Evolutionary conservation across 495 filamentous ascomycete genomes (phyloP).

Genomic region (Astrothelium macrocarpum): DNA sequence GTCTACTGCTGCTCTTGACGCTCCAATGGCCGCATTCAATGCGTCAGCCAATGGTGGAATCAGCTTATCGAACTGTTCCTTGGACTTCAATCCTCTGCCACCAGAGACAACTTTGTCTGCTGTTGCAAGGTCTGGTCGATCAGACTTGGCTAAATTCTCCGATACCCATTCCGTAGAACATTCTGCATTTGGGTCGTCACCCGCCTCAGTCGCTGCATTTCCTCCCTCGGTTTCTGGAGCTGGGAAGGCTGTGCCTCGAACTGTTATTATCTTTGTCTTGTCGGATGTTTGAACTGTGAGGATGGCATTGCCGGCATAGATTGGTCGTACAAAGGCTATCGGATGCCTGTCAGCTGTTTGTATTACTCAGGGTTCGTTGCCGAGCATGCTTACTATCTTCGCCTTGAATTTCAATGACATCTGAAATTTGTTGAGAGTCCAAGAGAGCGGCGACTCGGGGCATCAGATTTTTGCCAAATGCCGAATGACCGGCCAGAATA

Average conservation of each 20-base stretch:
- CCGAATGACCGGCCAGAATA: conserved; percentile 80
- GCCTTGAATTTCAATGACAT: conserved; percentile 75
- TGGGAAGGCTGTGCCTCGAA: conserved; percentile 83
- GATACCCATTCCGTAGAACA: conserved; percentile 78
- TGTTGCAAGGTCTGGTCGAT: conserved; percentile 89
- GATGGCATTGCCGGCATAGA: conserved; percentile 96
- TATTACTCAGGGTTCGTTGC: background rate
- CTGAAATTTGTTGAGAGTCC: conserved; percentile 85
- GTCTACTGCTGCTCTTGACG: conserved; percentile 89
- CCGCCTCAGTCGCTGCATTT: conserved; percentile 51
- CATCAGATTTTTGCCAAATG: conserved; percentile 92
- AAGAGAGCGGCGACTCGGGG: conserved; percentile 92
- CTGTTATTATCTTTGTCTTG: conserved; percentile 76
- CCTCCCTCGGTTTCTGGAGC: conserved; percentile 45
- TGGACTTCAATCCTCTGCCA: conserved; percentile 89
- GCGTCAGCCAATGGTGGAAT: conserved; percentile 88
- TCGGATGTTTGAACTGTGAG: conserved; percentile 92
- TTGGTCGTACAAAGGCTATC: conserved; percentile 80
- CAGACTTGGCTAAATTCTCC: conserved; percentile 83
- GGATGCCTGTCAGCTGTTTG: background rate
- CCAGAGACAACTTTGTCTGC: conserved; percentile 86
- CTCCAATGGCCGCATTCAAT: conserved; percentile 86
- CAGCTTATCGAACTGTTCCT: conserved; percentile 87
- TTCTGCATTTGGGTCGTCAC: conserved; percentile 62
- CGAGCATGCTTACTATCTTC: conserved; percentile 57